phyloP scores from a whole-genome alignment of 495 filamentous ascomycete genomes.

The Aspergillus homomorphus region DNA sequence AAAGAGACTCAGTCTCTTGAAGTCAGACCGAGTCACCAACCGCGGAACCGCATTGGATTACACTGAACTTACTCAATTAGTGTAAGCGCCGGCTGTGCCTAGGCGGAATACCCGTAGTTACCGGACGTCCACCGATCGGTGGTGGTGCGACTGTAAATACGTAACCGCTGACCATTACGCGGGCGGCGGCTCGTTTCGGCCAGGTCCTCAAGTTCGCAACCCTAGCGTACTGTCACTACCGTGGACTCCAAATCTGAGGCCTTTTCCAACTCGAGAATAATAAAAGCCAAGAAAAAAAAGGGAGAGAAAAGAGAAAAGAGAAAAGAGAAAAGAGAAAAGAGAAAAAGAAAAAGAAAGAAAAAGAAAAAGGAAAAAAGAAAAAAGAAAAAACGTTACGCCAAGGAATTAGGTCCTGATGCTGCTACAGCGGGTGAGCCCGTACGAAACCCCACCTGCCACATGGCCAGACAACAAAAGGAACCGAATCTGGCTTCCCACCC shows the following conservation, averaged over 20 bases:
- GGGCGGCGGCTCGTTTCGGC: slow-evolving; percentile 10
- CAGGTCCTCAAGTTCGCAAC: background rate
- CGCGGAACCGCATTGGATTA: background rate
- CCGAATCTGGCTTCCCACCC: slow-evolving; percentile 3
- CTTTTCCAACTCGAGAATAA: slow-evolving; percentile 14
- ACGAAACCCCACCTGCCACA: slow-evolving; percentile 32
- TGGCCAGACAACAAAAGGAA: slow-evolving; percentile 19
- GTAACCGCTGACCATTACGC: background rate
- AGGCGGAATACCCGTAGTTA: slow-evolving; percentile 4
- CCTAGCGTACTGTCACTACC: slow-evolving; percentile 4
- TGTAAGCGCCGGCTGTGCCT: slow-evolving; percentile 3
- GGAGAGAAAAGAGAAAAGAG: too few relatives aligned
- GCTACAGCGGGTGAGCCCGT: slow-evolving; percentile 39
- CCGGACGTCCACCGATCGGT: slow-evolving; percentile 2
- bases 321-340: background rate
- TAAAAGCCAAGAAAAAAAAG: background rate
- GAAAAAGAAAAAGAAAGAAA: background rate
- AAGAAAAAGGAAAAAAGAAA: background rate
- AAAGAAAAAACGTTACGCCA: slow-evolving; percentile 40
- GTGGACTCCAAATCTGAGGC: slow-evolving; percentile 15
- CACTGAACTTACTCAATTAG: background rate
- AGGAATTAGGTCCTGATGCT: slow-evolving; percentile 22
- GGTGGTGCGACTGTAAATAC: background rate
- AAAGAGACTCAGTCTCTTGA: background rate
- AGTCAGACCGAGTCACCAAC: background rate